Evolutionary conservation across 2,329 filamentous ascomycete species (phyloP), one percentile per base, ranked within the genome.

Genomic region (Zasmidium citrigriseum): DNA sequence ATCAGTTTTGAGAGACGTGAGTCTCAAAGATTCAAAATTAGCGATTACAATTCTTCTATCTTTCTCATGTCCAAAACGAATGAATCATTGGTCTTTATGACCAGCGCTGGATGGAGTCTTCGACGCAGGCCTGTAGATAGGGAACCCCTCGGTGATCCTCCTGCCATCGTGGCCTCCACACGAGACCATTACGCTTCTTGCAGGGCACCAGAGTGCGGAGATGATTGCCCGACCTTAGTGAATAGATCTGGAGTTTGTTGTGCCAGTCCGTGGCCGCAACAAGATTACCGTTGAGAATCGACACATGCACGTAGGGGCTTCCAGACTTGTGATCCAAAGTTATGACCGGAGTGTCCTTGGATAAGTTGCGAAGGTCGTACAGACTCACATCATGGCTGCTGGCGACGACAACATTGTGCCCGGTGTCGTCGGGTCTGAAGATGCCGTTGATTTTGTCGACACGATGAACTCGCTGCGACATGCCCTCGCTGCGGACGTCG

Each of bases 211-310:
- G 34, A 4, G 63, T 63, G 25, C 50, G 60, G 34, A 69, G 16
- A 29, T 49, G 46, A 44, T 46, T 56, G 16, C 67, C 66, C 2
- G 58, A 58, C 1, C 59, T 55, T 10, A 70, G 47, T 20, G 65
- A 67, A 44, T 68, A 67, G n/a, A 63, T 51, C 50, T 67, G 63
- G 1, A 71, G 45, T 14, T 62, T 56, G 50, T 65, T 61, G 34
- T 59, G 45, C 24, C 53, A 46, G 51, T 68, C 66, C 5, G 61
- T 45, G 10, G 68, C 67, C 16, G 68, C 65, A 9, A 70, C 38
- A 14, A 66, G 20, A 21, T 58, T 52, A 11, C 52, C 55, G 20
- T 54, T 34, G 14, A 50, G 29, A 2, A 22, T 54, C 16, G 60
- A 46, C 1, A 52, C 48, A 29, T 56, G 49, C 3, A 58, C 12